These are phyloP conservation scores for Colletotrichum sp. DNA, from an alignment of 2,329 filamentous ascomycete genomes.

Conservation along the genomic window DNA sequence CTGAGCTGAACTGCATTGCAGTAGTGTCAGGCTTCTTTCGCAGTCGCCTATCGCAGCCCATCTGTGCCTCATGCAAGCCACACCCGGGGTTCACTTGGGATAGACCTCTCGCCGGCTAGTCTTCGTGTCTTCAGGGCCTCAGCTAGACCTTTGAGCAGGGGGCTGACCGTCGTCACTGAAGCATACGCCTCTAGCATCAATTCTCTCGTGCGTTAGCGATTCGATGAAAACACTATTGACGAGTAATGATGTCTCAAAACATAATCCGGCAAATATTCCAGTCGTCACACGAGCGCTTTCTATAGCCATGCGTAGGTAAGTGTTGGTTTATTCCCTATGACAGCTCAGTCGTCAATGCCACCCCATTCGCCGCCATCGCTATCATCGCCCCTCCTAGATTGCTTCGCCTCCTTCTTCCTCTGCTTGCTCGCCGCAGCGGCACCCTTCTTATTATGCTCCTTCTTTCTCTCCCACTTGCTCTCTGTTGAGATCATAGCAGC, in stretches of 20 bases:
- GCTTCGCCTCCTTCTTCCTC: constrained; percentile 45
- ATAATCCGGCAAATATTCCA: neutral
- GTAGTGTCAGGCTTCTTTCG: neutral
- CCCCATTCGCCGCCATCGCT: constrained; percentile 47
- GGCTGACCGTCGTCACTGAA: neutral
- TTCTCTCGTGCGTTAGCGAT: neutral
- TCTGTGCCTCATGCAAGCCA: neutral
- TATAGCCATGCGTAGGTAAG: neutral
- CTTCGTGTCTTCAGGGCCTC: neutral
- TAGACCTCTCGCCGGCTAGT: neutral
- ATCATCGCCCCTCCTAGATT: constrained; percentile 26
- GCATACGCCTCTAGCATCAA: neutral
- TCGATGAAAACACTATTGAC: neutral
- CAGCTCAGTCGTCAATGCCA: constrained; percentile 50
- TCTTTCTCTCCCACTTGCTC: constrained; percentile 75
- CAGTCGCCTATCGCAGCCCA: neutral
- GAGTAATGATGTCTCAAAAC: neutral
- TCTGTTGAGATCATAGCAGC: constrained; percentile 80
- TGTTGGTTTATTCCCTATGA: neutral
- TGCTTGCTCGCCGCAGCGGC: constrained; percentile 68
- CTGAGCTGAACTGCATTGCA: neutral
- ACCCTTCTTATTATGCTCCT: constrained; percentile 69
- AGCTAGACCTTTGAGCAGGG: neutral
- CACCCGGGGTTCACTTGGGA: neutral
- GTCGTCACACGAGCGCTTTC: too few species aligned